Base-by-base conservation (phyloP, 2,329 filamentous ascomycete species). In the Penicillium palitans region DNA sequence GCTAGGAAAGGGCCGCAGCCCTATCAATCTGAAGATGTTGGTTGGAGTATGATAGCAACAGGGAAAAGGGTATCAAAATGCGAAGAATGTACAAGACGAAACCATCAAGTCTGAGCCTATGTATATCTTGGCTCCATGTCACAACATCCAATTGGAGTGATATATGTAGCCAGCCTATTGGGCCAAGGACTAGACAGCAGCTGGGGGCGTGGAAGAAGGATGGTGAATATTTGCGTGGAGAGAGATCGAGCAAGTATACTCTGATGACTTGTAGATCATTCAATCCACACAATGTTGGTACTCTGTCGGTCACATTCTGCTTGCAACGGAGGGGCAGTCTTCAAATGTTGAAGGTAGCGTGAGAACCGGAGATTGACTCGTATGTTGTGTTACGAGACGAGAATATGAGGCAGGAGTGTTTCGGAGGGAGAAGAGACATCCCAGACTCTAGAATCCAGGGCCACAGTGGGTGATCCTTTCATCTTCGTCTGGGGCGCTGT, bases 1-100 rank as follows among this genome's bases (percentile, higher is more conserved):
- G 19, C 15, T 15, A 15, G 21, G 17, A 8, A 50, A 55, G 7
- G 19, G 21, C 4, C 1, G 7, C 15, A 17, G 21, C 46, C 53
- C 17, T 45, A 58, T 59, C 54, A 56, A 59, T 55, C 58, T 25
- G 40, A 52, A n/a, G 6, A 35, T 52, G 40, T 42, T 42, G 25
- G 19, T 52, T 2, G 40, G 21, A 24, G 25, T 42, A 44, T 51
- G n/a, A n/a, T 3, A 31, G n/a, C 8, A 29, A 33, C 6, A 35
- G 27, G 19, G 17, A 19, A 46, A 3, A 47, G 49, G 37, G 48
- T 52, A 42, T 41, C 39, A 42, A 33, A 51, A n/a, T 27, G 53
- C 5, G 17, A 55, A 15, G 9, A 33, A 24, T 27, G 31, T 15
- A 27, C 39, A 24, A 39, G 15, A 39, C 21, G 10, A 31, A 10